Base-by-base conservation (phyloP, 192 early-diverging fungal species). In the Paraglomus occultum region DNA sequence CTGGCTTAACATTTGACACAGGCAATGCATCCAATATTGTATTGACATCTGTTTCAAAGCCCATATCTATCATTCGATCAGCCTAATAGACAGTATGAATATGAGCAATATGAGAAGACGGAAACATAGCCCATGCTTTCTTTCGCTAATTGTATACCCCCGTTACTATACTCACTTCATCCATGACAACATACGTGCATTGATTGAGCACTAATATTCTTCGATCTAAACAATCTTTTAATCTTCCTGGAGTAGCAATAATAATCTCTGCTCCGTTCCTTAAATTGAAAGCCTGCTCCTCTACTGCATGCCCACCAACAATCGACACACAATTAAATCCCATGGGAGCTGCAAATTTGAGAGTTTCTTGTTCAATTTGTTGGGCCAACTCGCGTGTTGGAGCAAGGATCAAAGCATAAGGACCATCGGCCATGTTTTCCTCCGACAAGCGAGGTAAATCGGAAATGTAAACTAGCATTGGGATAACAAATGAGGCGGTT, bases 121-220 rank as follows among this genome's bases (percentile, higher is more conserved):
- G 31, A 31, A 31, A 31, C 31, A 31, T 31, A 31, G 31, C 31
- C 3, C 31, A 31, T 67, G 1, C 9, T 11, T 23, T 67, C 12
- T 61, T 61, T 61, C 54, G 20, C 31, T 31, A 31, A 31, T 31
- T 31, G 31, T 3, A 31, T 3, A n/a, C n/a, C n/a, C n/a, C n/a
- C n/a, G n/a, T n/a, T n/a, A 64, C 15, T 15, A 67, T 55, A 55
- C 50, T 5, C 42, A 68, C 66, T 82, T 99, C 97, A 75, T 99
- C 97, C 96, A 99, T 95, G 17, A 99, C 97, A 17, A 99, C 93
- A 76, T 96, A 98, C 2, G 92, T 87, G 79, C 96, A 98, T 78
- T 96, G 96, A 79, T 88, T 87, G 43, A 99, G 81, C 2, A 95
- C 92, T 60, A 98, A 67, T 67, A 97, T 92, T 18, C 93, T 85